phyloP scores from a whole-genome alignment of 768 basidiomycete genomes.

The Pleurotus djamor region DNA sequence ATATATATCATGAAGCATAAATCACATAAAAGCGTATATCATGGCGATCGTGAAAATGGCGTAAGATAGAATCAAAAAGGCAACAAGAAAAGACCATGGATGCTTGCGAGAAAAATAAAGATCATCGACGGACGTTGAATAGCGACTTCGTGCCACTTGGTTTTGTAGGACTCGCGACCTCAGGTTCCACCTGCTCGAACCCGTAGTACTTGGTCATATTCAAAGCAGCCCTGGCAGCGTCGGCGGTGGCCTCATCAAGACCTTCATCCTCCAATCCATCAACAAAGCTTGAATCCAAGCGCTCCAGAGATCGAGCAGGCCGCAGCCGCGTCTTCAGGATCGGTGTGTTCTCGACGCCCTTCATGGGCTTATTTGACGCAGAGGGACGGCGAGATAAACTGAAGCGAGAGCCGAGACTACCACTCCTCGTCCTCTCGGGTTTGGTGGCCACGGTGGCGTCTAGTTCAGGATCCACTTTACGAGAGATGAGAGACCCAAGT shows the following conservation, averaged over 20 bases:
- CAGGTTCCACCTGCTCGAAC: neutral
- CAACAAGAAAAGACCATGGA: no score
- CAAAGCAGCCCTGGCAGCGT: neutral
- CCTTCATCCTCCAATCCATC: constrained; percentile 3
- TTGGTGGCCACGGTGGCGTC: no score
- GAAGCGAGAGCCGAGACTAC: neutral
- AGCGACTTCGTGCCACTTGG: neutral
- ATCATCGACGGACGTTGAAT: neutral
- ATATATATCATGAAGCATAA: no score
- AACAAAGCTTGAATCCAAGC: neutral
- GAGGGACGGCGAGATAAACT: neutral
- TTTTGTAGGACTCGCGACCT: neutral
- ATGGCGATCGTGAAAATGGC: no score
- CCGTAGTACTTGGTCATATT: neutral
- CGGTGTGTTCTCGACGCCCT: neutral
- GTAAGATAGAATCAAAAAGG: no score
- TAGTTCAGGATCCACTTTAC: neutral
- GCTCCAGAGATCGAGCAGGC: neutral
- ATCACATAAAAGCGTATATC: no score
- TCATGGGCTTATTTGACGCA: neutral
- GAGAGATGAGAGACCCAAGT: neutral
- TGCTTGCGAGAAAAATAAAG: no score
- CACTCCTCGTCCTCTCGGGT: neutral
- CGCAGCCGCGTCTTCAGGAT: neutral
- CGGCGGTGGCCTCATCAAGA: constrained; percentile 2